Evolutionary conservation across 2,329 filamentous ascomycete species (phyloP).

Genomic region (Paraphaeosphaeria minitans): DNA sequence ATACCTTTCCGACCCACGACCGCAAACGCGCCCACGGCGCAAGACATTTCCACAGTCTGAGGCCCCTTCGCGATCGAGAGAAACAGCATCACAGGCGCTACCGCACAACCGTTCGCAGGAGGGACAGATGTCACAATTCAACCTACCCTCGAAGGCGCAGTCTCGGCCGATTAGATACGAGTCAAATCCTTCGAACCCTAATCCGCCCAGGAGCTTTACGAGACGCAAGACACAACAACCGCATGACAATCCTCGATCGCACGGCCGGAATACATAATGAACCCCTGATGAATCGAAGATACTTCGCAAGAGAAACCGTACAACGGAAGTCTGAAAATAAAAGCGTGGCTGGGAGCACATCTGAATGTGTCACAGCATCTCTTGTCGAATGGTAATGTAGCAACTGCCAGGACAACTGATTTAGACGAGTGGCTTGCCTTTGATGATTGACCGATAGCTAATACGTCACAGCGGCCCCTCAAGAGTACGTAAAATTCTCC

Average conservation of each 20-base stretch:
- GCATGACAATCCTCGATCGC: not conserved
- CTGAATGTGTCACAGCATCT: not conserved
- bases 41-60: not conserved
- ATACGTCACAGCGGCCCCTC: not conserved
- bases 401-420: not conserved
- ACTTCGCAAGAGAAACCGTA: not conserved
- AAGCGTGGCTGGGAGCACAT: not conserved
- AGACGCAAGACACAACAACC: not conserved
- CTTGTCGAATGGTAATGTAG: not conserved
- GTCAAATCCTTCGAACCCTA: not conserved
- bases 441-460: not conserved
- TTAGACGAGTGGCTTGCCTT: not conserved
- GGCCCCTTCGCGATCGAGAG: not conserved
- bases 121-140: not conserved
- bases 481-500: not conserved
- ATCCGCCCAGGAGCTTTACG: not conserved
- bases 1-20: not conserved
- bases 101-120: not conserved
- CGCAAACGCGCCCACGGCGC: not conserved
- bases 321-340: not conserved
- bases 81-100: not conserved
- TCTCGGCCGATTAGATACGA: not conserved
- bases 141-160: not conserved
- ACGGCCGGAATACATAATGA: not conserved
- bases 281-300: not conserved